Evolutionary conservation across 495 filamentous ascomycete species (phyloP).

Genomic region (Talaromyces trachyspermus): DNA sequence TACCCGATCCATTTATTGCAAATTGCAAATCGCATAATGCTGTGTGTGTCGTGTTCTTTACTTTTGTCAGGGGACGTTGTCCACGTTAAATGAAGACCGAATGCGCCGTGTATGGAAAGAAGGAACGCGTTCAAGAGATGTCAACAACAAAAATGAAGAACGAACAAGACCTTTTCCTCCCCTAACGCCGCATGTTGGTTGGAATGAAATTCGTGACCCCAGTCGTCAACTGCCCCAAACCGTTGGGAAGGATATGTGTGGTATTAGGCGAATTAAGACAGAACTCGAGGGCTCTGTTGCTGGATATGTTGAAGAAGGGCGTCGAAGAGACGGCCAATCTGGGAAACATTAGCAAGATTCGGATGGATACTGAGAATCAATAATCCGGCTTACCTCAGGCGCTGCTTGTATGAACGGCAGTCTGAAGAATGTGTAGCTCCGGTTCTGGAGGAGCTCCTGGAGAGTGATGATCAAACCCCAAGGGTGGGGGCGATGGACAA

Average conservation of each 20-base stretch:
- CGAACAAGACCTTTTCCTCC: slow-evolving; percentile 8
- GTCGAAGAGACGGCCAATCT: slow-evolving; percentile 45
- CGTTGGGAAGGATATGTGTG: background rate
- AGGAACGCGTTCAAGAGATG: background rate
- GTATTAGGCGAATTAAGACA: slow-evolving; percentile 21
- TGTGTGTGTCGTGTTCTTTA: slow-evolving; percentile 1
- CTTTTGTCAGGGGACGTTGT: slow-evolving; percentile 2
- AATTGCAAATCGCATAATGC: slow-evolving; percentile 2
- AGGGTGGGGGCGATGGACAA: slow-evolving; percentile 87
- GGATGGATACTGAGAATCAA: background rate
- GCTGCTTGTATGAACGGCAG: slow-evolving; percentile 84
- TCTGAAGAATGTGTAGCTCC: slow-evolving; percentile 82
- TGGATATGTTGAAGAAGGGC: slow-evolving; percentile 44
- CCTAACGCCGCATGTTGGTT: slow-evolving; percentile 10
- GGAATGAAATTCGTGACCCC: slow-evolving; percentile 6
- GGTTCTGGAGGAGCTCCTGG: slow-evolving; percentile 85
- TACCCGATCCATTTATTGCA: slow-evolving; percentile 1
- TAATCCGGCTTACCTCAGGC: slow-evolving; percentile 57
- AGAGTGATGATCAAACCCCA: slow-evolving; percentile 93
- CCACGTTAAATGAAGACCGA: background rate
- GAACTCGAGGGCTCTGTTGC: slow-evolving; percentile 38
- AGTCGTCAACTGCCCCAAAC: slow-evolving; percentile 7
- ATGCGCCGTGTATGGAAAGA: slow-evolving; percentile 2
- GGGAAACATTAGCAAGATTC: slow-evolving; percentile 3
- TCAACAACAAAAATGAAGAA: slow-evolving; percentile 13